Percentiles rank a stretch among this genome's conserved stretches.
These are phyloP conservation scores for Sanghuangporus sanghuang DNA, from an alignment of 1,284 basidiomycete species.

Conservation along the genomic window DNA sequence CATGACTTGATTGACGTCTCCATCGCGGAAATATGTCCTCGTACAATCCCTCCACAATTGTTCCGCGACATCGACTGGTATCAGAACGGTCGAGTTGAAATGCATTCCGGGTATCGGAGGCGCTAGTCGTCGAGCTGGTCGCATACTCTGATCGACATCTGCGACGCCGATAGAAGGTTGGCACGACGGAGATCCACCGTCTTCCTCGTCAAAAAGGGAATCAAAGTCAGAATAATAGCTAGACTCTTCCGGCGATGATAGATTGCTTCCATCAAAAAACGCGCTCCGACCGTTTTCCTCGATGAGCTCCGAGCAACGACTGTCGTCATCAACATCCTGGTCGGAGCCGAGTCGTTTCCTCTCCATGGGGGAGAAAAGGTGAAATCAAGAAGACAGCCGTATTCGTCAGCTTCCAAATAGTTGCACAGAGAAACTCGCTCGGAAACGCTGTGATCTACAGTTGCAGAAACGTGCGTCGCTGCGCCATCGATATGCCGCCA, in stretches of 20 bases:
- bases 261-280: neutral
- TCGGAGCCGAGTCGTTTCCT: neutral
- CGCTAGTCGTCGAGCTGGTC: slow-evolving; percentile 25
- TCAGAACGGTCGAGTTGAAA: slow-evolving; percentile 46
- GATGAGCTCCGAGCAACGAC: neutral
- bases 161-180: neutral
- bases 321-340: neutral
- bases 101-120: slow-evolving; percentile 62
- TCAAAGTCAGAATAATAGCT: slow-evolving; percentile 5
- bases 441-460: neutral
- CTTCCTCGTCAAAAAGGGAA: slow-evolving; percentile 16
- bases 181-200: neutral
- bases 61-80: slow-evolving; percentile 47
- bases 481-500: neutral
- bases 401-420: neutral
- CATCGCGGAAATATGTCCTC: slow-evolving; percentile 48
- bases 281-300: neutral
- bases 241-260: neutral
- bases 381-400: neutral
- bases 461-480: neutral
- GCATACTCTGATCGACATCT: neutral
- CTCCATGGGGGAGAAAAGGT: neutral
- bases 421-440: neutral
- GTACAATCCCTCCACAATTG: slow-evolving; percentile 49
- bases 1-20: slow-evolving; percentile 67